Percentiles rank a stretch among this genome's conserved stretches.
phyloP scores from a whole-genome alignment of 495 filamentous ascomycete species.

The Paragyromitra xinjiangensis region DNA sequence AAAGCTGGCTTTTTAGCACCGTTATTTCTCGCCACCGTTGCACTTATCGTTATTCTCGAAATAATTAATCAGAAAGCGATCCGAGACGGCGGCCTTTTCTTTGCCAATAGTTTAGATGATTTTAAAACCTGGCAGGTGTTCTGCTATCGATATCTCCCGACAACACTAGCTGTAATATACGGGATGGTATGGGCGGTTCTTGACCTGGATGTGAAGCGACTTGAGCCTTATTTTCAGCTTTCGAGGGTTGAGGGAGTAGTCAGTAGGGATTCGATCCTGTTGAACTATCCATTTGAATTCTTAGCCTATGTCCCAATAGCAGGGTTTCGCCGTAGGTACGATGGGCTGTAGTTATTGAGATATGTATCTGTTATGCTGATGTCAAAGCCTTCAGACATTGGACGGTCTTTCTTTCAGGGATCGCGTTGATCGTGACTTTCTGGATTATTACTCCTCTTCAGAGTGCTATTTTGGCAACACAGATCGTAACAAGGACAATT shows the following conservation, averaged over 20 bases:
- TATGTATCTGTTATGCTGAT: slow-evolving; percentile 1
- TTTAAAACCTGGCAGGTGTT: slow-evolving; percentile 46
- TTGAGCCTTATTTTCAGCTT: slow-evolving; percentile 64
- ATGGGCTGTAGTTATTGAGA: not conserved
- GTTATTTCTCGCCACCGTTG: slow-evolving; percentile 5
- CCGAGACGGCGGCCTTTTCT: slow-evolving; percentile 11
- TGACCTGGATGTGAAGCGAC: slow-evolving; percentile 62
- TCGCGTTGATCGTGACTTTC: slow-evolving; percentile 60
- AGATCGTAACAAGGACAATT: slow-evolving; percentile 28
- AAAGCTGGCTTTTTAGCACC: slow-evolving; percentile 9
- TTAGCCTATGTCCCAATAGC: slow-evolving; percentile 62
- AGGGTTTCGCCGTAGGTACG: slow-evolving; percentile 59
- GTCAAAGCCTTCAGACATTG: slow-evolving; percentile 58
- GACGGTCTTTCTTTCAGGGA: slow-evolving; percentile 59
- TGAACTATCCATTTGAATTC: slow-evolving; percentile 65
- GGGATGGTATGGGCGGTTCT: slow-evolving; percentile 63
- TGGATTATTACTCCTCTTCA: slow-evolving; percentile 62
- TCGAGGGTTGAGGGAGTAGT: slow-evolving; percentile 60
- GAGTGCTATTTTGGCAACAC: slow-evolving; percentile 59
- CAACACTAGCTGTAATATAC: slow-evolving; percentile 61
- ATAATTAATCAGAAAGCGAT: not conserved
- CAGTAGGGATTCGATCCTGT: slow-evolving; percentile 59
- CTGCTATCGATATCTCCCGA: slow-evolving; percentile 60
- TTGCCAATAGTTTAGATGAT: not conserved
- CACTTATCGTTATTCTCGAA: slow-evolving; percentile 17